Evolutionary conservation across 2,329 filamentous ascomycete species (phyloP), one percentile per base, ranked within the genome.

Genomic region (Parastagonospora nodorum): DNA sequence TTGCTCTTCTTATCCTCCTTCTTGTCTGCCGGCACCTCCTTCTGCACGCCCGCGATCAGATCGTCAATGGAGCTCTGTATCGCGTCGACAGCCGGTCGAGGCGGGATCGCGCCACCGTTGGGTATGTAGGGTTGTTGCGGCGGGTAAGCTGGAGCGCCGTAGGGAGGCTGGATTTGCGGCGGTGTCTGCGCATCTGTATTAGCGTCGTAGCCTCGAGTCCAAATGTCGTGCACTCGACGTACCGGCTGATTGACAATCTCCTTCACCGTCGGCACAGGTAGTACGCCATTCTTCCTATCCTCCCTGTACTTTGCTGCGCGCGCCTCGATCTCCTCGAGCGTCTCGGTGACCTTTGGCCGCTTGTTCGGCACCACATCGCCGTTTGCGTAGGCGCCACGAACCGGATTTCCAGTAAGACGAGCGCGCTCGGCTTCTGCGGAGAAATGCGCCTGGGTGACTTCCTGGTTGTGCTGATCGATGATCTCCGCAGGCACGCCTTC

Each of bases 401-500:
- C 84, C 2, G 90, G 89, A 68, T 97, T 96, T 31, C 92, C 93
- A 1, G 92, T 96, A 8, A 85, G 83, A 42, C 88, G 86, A 60
- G 89, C 87, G 51, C 92, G 84, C 65, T 96, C 90, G 51, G 89
- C 88, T 74, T 96, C 90, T 24, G 87, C 87, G 71, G 91, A 87
- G 74, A 95, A 93, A 75, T 88, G 96, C 74, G 89, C 88, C 63
- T 90, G 84, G 57, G 92, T 85, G 70, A 97, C 90, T 65, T 90
- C 86, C 75, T 94, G 89, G 69, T 90, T 88, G 79, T 97, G 92
- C 68, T 89, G 84, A 66, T 90, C 84, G 50, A 90, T 78, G 55
- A 95, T 84, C 50, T 96, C 90, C 51, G 91, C 88, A 2, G 94
- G 94, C 32, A 97, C 90, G 68, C 94, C 94, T 74, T 97, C 92